These are phyloP conservation scores for Macrolepiota dolichaula DNA, from an alignment of 768 basidiomycete genomes.

Conservation along the genomic window DNA sequence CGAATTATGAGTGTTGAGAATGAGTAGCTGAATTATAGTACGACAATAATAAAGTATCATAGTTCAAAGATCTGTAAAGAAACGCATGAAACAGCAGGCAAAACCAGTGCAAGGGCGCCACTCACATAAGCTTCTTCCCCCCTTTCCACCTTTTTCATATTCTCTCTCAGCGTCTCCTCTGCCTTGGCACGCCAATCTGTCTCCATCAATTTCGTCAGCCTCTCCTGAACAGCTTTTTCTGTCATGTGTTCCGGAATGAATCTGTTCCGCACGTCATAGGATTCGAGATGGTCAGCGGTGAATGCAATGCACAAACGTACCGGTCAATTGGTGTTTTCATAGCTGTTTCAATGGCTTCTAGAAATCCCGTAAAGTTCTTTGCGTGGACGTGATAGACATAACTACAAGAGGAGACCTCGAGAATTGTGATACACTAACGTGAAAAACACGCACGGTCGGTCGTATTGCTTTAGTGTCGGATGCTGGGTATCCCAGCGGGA, in stretches of 20 bases:
- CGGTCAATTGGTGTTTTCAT: constrained; percentile 26
- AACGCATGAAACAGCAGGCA: neutral
- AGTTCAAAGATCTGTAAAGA: constrained; percentile 8
- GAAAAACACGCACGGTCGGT: constrained; percentile 23
- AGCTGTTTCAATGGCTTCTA: constrained; percentile 24
- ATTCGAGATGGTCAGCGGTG: neutral
- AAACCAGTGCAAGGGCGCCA: neutral
- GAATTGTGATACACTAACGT: neutral
- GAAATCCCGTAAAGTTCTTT: constrained; percentile 24
- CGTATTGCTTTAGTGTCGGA: constrained; percentile 21
- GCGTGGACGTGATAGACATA: constrained; percentile 30
- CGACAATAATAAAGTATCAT: no score
- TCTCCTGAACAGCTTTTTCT: constrained; percentile 20
- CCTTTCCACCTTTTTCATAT: constrained; percentile 12
- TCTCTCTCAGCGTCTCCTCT: constrained; percentile 15
- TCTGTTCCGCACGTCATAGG: constrained; percentile 3
- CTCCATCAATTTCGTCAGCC: constrained; percentile 24
- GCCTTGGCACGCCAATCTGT: constrained; percentile 28
- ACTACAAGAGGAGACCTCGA: constrained; percentile 6
- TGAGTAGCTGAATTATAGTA: no score
- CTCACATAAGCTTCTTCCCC: constrained; percentile 16
- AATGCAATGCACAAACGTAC: constrained; percentile 9
- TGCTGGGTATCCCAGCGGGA: constrained; percentile 29
- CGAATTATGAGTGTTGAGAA: no score
- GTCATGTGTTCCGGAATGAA: constrained; percentile 30